Evolutionary conservation across 2,329 filamentous ascomycete genomes (phyloP).

Genomic region (Huntiella savannae): DNA sequence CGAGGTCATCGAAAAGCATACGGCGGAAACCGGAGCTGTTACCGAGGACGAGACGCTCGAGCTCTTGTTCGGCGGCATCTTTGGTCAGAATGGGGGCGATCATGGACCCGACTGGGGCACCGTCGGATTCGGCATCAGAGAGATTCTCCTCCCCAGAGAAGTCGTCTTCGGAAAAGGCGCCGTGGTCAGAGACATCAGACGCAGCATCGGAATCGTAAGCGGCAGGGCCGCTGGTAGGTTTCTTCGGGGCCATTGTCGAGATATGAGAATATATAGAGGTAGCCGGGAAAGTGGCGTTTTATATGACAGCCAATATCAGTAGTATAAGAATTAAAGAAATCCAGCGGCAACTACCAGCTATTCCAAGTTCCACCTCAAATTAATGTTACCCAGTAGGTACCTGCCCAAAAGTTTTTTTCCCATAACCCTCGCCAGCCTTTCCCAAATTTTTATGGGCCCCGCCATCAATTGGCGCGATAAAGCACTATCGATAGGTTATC

Average conservation of each 20-base stretch:
- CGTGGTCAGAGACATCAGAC: not conserved
- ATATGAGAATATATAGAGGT: not conserved
- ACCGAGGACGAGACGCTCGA: conserved; percentile 77
- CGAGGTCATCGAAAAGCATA: conserved; percentile 37
- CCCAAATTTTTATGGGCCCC: conserved; percentile 7
- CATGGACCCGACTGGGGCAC: conserved; percentile 10
- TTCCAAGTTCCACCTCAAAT: too few relatives aligned
- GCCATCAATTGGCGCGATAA: conserved; percentile 9
- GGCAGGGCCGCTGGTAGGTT: not conserved
- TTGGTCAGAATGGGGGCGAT: conserved; percentile 33
- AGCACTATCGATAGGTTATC: conserved; percentile 4
- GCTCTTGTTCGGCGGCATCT: conserved; percentile 65
- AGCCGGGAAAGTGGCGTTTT: too few relatives aligned
- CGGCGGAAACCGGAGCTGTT: conserved; percentile 66
- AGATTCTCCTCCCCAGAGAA: conserved; percentile 14
- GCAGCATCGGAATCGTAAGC: too few relatives aligned
- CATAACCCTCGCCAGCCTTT: conserved; percentile 5
- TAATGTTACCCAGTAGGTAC: not conserved
- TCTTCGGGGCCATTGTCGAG: conserved; percentile 7
- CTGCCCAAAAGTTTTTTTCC: conserved; percentile 9
- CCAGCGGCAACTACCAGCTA: too few relatives aligned
- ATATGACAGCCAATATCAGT: too few relatives aligned
- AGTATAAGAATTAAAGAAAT: too few relatives aligned
- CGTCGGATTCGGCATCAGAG: conserved; percentile 12
- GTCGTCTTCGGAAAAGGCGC: conserved; percentile 14